Percentiles rank a stretch among this genome's conserved stretches.
These are phyloP conservation scores for Paratinospora sagittata DNA, from an alignment of 164 flowering plant genomes.

Conservation along the genomic window DNA sequence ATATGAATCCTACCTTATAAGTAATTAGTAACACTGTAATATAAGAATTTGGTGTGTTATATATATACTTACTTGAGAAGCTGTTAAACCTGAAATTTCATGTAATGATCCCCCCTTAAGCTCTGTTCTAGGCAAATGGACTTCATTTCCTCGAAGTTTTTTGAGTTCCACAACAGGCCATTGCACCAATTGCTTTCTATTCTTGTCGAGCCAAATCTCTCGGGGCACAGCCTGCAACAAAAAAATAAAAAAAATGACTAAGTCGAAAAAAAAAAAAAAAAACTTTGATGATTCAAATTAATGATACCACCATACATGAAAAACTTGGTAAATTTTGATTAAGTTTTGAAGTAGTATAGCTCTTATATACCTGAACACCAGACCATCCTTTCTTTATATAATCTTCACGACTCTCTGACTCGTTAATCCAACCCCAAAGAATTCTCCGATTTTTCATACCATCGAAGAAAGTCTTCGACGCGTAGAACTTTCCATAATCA, in stretches of 20 bases:
- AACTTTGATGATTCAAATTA: not conserved
- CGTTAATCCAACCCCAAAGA: conserved; percentile 48
- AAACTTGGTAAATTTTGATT: not conserved
- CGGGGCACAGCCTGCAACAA: conserved; percentile 47
- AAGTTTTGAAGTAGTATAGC: too few relatives aligned
- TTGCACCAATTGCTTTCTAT: conserved; percentile 43
- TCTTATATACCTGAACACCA: conserved; percentile 24
- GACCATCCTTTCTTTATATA: conserved; percentile 28
- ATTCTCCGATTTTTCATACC: conserved; percentile 32
- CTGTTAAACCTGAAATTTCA: conserved; percentile 32
- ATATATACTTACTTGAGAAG: conserved; percentile 36
- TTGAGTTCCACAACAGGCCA: conserved; percentile 56
- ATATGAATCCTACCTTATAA: not conserved
- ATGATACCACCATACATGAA: too few relatives aligned
- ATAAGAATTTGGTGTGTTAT: not conserved
- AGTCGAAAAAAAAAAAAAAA: not conserved
- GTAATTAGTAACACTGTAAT: not conserved
- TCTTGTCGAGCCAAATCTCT: conserved; percentile 34
- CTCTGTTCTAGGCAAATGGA: not conserved
- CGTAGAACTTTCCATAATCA: conserved; percentile 66
- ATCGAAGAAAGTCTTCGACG: conserved; percentile 55
- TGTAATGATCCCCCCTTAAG: conserved; percentile 22
- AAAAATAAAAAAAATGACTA: not conserved
- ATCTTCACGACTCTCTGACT: conserved; percentile 12
- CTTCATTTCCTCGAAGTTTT: conserved; percentile 21